Conservation (phyloP, 1,284 basidiomycete species). For the Ceratobasidium sp. region DNA sequence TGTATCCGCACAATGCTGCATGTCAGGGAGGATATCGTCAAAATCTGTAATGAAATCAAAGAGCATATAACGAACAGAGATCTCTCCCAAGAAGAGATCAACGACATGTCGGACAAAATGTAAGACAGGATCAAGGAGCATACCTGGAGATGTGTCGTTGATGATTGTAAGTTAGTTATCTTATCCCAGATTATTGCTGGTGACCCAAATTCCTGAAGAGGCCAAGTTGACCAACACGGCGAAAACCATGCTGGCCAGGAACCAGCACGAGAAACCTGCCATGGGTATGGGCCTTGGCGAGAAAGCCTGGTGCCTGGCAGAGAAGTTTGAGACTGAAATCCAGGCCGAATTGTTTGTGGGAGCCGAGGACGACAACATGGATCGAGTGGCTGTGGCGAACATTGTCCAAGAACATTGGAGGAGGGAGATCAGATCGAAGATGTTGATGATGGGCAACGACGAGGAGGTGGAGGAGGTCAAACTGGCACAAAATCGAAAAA, state of each 20-base stretch:
- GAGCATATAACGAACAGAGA: not conserved
- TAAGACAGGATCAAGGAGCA: too few species aligned
- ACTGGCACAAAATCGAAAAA: not conserved
- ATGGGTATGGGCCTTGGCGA: constrained; percentile 1
- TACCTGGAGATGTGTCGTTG: not conserved
- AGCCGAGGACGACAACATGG: not conserved
- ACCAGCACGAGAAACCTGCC: not conserved
- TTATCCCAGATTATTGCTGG: not conserved
- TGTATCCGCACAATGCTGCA: not conserved
- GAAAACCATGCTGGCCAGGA: not conserved
- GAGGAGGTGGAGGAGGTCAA: not conserved
- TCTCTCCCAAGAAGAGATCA: not conserved
- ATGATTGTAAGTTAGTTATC: not conserved
- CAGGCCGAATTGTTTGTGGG: not conserved
- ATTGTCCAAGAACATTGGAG: not conserved
- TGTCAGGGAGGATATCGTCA: not conserved
- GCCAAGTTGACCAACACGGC: not conserved
- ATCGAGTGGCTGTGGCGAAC: not conserved
- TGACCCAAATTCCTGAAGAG: not conserved
- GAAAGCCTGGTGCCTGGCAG: not conserved
- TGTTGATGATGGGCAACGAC: not conserved
- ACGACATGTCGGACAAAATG: not conserved
- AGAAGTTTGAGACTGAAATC: not conserved
- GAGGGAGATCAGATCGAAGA: not conserved
- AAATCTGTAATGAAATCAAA: not conserved